A percentile compares a stretch with the other conserved stretches of the same genome.
Conservation (phyloP, 2,329 filamentous ascomycete species). For the Fusarium subtropicale region DNA sequence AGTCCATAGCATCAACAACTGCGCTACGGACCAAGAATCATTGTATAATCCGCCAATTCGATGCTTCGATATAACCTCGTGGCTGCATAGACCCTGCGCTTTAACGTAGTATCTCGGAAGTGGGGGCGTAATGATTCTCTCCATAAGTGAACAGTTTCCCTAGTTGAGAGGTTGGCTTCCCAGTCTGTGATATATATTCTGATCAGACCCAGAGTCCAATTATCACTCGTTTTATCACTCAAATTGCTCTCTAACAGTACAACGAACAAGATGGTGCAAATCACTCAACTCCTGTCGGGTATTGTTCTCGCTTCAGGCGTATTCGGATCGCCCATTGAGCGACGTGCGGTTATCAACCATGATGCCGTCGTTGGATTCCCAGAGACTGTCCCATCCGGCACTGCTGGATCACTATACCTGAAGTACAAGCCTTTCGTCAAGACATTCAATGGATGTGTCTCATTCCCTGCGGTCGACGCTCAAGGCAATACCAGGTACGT, state of each 20-base stretch:
- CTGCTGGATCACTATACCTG: constrained; percentile 47
- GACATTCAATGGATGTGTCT: constrained; percentile 71
- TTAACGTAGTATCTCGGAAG: constrained; percentile 25
- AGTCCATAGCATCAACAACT: constrained; percentile 24
- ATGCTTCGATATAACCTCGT: constrained; percentile 35
- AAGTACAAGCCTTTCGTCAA: constrained; percentile 53
- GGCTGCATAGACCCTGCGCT: constrained; percentile 21
- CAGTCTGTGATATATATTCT: constrained; percentile 6
- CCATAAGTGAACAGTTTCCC: constrained; percentile 22
- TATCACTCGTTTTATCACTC: background rate
- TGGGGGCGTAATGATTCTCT: constrained; percentile 6
- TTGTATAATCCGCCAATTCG: constrained; percentile 43
- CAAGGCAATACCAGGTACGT: constrained; percentile 61
- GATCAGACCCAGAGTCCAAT: background rate
- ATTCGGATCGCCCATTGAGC: constrained; percentile 43
- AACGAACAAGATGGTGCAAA: constrained; percentile 37
- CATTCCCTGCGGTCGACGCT: constrained; percentile 70
- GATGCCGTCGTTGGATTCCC: constrained; percentile 51
- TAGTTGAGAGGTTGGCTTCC: background rate
- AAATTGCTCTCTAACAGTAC: background rate
- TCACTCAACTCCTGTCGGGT: constrained; percentile 38
- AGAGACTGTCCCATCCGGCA: constrained; percentile 48
- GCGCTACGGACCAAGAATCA: constrained; percentile 22
- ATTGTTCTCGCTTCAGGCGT: constrained; percentile 35
- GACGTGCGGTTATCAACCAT: constrained; percentile 48